Base-by-base conservation (phyloP, 2,329 filamentous ascomycete genomes). In the Ascochyta viciae-villosae region DNA sequence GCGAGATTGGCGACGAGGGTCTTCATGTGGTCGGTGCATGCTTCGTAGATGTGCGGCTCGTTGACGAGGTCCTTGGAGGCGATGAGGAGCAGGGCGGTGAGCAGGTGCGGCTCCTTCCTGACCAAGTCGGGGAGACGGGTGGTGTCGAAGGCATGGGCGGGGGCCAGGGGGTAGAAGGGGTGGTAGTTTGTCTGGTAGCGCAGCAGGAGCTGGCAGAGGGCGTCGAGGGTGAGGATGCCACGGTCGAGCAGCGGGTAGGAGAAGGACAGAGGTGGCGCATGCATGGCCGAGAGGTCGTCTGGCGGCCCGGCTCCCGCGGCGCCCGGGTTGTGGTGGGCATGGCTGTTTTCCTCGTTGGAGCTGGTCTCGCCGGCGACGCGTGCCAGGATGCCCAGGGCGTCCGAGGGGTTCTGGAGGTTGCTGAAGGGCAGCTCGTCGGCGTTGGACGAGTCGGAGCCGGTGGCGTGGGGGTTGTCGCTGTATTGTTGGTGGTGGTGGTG, bases 21-120 rank as follows among this genome's bases (percentile, higher is more conserved):
- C 62, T 89, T 87, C 87, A 90, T 91, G 62, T 90, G 84, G 52
- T 85, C 83, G 19, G 87, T 86, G 67, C 88, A 90, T 37, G 85
- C 82, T 60, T 86, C 84, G 63, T 89, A 88, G 0, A 88, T 82
- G 41, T 84, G 79, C 3, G 85, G 83, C 64, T 88, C 84, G 6
- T 87, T 82, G 1, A 83, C 81, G n/a, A 89, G 76, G 64, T 91
- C 88, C 72, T 90, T 89, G 7, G 88, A 89, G 4, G 87, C 85
- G 44, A 91, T 87, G 1, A 88, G 87, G 4, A 91, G 77, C 3
- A 91, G 85, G 0, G 88, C 88, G 0, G 88, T 90, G 15, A 91
- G 79, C 0, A 91, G 78, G 66, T 90, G 85, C 27, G 83, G 86
- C 66, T 90, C 88, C 26, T 83, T 82, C 2, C 80, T 78, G 5